phyloP scores from a whole-genome alignment of 208 protist species.

The Novymonas esmeraldas region DNA sequence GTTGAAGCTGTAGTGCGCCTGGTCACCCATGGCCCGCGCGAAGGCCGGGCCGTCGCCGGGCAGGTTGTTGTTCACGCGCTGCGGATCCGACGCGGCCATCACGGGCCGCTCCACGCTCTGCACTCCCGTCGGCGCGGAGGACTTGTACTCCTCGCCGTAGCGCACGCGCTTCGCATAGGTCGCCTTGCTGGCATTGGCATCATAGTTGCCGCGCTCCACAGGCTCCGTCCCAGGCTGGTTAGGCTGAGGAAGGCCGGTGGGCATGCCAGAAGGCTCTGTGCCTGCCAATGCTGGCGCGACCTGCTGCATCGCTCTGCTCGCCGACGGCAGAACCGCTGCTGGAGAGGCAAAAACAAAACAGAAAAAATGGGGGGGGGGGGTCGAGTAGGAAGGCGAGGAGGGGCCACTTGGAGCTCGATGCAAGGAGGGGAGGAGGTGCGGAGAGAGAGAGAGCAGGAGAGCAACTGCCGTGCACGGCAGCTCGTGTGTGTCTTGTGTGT shows the following conservation, averaged over 20 bases:
- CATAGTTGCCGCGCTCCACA: conserved; percentile 19
- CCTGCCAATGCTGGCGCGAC: background rate
- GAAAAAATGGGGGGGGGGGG: too few relatives aligned
- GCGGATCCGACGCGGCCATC: conserved; percentile 16
- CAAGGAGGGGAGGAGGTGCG: too few relatives aligned
- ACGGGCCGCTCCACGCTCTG: conserved; percentile 27
- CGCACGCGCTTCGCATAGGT: conserved; percentile 43
- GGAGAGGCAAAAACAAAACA: too few relatives aligned
- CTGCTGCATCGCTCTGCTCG: background rate
- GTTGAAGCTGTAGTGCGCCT: conserved; percentile 31
- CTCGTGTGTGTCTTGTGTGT: too few relatives aligned
- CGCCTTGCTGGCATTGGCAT: conserved; percentile 26
- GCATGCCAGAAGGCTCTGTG: background rate
- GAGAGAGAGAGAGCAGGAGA: too few relatives aligned
- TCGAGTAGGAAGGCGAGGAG: too few relatives aligned
- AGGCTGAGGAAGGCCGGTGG: background rate
- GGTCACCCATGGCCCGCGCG: conserved; percentile 17
- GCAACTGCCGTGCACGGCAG: too few relatives aligned
- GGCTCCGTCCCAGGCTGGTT: background rate
- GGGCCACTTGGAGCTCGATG: too few relatives aligned
- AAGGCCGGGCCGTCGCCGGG: conserved; percentile 21
- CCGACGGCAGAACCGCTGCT: too few relatives aligned
- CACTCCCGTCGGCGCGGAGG: conserved; percentile 12
- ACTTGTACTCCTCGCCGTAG: conserved; percentile 28
- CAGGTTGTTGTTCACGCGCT: conserved; percentile 37